Percentiles rank a stretch among this genome's conserved stretches.
Evolutionary conservation across 352 stramenopile species (phyloP).

Genomic region (Globisporangium uncinulatum): DNA sequence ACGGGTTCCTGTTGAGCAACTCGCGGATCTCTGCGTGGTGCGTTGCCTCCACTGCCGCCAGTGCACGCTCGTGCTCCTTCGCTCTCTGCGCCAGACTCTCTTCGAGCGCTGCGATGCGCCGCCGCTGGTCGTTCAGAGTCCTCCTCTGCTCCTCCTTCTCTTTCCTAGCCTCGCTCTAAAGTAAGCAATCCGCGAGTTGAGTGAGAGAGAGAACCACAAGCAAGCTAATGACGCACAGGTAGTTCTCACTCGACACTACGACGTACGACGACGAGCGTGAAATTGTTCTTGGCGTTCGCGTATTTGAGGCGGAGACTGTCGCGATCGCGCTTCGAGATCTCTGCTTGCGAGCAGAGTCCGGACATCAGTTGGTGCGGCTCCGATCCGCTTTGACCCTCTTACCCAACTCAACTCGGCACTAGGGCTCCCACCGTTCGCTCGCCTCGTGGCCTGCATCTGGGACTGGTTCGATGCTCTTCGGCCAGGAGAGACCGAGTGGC

Average conservation of each 20-base stretch:
- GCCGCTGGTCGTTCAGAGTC: conserved; percentile 47
- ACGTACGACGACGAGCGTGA: conserved; percentile 57
- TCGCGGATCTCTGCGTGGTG: conserved; percentile 55
- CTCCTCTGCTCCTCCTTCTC: conserved; percentile 63
- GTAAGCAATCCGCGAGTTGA: background rate
- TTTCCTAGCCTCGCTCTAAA: conserved; percentile 61
- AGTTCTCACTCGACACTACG: background rate
- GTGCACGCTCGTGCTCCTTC: conserved; percentile 53
- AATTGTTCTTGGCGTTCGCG: conserved; percentile 75
- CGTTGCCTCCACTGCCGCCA: conserved; percentile 33
- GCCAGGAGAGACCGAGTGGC: conserved; percentile 6
- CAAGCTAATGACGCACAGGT: background rate
- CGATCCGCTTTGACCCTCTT: no score
- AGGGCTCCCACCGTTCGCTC: conserved; percentile 10
- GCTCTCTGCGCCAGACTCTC: conserved; percentile 44
- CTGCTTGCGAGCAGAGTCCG: conserved; percentile 9
- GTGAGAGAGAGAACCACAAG: background rate
- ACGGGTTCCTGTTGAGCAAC: conserved; percentile 36
- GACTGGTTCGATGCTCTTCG: conserved; percentile 10
- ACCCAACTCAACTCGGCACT: no score
- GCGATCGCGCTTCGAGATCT: conserved; percentile 50
- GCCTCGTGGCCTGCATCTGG: conserved; percentile 9
- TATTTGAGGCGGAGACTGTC: conserved; percentile 76
- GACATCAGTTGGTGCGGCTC: background rate
- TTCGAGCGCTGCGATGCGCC: conserved; percentile 41